Conservation (phyloP, 768 basidiomycete genomes). For the Amanita pallidorosea region DNA sequence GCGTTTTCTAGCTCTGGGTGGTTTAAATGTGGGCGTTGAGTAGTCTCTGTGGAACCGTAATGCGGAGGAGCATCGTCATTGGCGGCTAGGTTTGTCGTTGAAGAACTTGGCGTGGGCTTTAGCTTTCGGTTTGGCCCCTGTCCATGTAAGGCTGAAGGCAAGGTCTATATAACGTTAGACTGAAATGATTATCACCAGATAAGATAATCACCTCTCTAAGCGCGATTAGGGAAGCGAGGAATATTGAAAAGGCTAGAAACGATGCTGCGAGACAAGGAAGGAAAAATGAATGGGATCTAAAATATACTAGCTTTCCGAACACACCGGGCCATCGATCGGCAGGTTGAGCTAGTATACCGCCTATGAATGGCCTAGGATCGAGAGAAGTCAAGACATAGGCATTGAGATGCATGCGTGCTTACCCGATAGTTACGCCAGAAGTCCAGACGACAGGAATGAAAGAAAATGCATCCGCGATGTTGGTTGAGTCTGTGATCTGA, state of each 20-base stretch:
- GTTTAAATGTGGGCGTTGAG: no score
- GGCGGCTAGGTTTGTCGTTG: not conserved
- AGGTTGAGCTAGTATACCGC: constrained; percentile 22
- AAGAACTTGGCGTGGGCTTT: not conserved
- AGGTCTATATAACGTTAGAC: not conserved
- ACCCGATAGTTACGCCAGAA: constrained; percentile 21
- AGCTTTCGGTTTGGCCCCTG: not conserved
- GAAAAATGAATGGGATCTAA: constrained; percentile 23
- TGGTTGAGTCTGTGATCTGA: constrained; percentile 30
- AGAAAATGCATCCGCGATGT: constrained; percentile 27
- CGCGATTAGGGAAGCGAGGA: constrained; percentile 11
- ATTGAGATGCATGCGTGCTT: constrained; percentile 2
- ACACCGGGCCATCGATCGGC: constrained; percentile 15
- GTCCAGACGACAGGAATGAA: constrained; percentile 25
- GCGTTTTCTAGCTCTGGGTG: not conserved
- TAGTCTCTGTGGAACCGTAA: not conserved
- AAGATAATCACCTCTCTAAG: constrained; percentile 18
- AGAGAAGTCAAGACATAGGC: not conserved
- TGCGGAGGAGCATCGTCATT: not conserved
- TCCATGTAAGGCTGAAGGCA: not conserved
- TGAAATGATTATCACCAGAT: not conserved
- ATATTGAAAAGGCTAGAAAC: constrained; percentile 11
- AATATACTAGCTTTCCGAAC: constrained; percentile 15
- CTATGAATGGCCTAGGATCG: constrained; percentile 16
- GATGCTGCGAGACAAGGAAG: constrained; percentile 22